These are phyloP conservation scores for Plantago elongata DNA, from an alignment of 257 asterid genomes.

Conservation along the genomic window DNA sequence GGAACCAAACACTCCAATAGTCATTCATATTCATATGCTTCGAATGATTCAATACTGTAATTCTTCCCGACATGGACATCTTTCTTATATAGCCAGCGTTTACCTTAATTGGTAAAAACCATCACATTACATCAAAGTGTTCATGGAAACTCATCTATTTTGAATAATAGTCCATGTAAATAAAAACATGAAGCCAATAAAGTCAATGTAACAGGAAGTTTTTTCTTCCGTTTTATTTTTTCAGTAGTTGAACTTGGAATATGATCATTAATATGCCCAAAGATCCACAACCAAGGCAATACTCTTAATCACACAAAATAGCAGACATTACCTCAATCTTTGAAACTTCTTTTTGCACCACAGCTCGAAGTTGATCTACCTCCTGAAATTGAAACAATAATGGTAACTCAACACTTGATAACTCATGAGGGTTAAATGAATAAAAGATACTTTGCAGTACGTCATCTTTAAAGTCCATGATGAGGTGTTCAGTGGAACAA, in stretches of 20 bases:
- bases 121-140: neutral
- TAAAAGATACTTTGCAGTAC: slow-evolving; percentile 3
- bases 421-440: slow-evolving; percentile 8
- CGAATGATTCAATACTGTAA: slow-evolving; percentile 1
- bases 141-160: slow-evolving; percentile 8
- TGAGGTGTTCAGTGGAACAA: neutral
- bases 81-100: neutral
- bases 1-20: too few relatives aligned
- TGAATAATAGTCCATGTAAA: neutral
- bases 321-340: slow-evolving; percentile 64
- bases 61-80: neutral
- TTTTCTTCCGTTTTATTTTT: too few relatives aligned
- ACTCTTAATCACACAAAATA: slow-evolving; percentile 12
- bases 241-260: neutral
- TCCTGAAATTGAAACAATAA: slow-evolving; percentile 42
- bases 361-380: slow-evolving; percentile 69
- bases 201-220: too few relatives aligned
- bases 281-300: slow-evolving; percentile 9
- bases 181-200: neutral
- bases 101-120: neutral
- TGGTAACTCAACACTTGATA: slow-evolving; percentile 14
- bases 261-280: slow-evolving; percentile 3
- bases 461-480: slow-evolving; percentile 16
- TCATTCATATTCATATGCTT: slow-evolving; percentile 4
- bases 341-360: slow-evolving; percentile 56